Evolutionary conservation across 257 asterid genomes (phyloP), one percentile per base, ranked within the genome.

Genomic region (Cruciata laevipes): DNA sequence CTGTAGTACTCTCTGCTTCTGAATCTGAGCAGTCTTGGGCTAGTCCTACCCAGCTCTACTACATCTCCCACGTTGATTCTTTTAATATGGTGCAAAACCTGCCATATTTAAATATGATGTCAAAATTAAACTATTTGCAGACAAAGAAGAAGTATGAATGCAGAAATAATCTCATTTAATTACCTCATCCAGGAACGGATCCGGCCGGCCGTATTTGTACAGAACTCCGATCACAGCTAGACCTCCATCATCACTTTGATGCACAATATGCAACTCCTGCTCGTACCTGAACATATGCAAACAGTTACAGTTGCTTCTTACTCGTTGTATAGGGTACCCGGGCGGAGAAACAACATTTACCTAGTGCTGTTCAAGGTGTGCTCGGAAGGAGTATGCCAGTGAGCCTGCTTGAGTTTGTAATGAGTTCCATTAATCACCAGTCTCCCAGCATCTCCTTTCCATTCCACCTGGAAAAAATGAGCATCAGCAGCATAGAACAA

Each of bases 381-480:
- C 70, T 90, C 98, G 4, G 95, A 79, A 73, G 98, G 95, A 72
- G 89, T 71, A 71, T 91, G 96, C 96, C 98, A 91, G 63, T 91
- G 95, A 57, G 85, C 75, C 66, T 85, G 92, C 24, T 3, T 59
- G 30, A 89, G 61, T 1, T 51, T 69, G 74, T 77, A 91, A 4
- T 71, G 64, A 2, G 82, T 80, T 10, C 86, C 82, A 20, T 86
- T 82, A 32, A 85, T 64, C 5, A 4, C 18, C 1, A 85, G 49
- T 24, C 74, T 72, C 47, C 96, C 98, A 1, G 95, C 98, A 64
- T 85, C 82, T 13, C 80, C 89, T 65, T 68, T n/a, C 95, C 95
- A 91, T 37, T 31, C 65, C 31, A 91, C 87, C 98, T 91, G 35
- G n/a, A 21, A 11, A 63, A 44, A 53, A 24, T 10, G 37, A 69